A percentile compares a stretch with the other conserved stretches of the same genome.
These are phyloP conservation scores for Herpetomonas tarakana DNA, from an alignment of 208 protist species.

Conservation along the genomic window DNA sequence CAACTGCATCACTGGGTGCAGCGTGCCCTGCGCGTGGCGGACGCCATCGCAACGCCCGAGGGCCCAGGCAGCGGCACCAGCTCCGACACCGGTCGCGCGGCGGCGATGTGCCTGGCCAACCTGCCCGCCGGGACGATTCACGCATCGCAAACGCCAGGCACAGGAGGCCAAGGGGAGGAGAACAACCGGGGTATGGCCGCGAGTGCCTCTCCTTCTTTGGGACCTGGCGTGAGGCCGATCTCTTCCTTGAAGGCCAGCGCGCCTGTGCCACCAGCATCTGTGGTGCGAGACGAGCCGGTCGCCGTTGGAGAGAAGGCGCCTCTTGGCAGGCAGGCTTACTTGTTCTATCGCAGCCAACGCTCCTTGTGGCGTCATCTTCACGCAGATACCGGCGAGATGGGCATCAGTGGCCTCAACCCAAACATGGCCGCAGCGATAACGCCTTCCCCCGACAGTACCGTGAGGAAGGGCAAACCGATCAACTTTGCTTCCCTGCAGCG, in stretches of 20 bases:
- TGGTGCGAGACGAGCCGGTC: too few relatives aligned
- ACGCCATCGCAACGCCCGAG: neutral
- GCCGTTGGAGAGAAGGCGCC: neutral
- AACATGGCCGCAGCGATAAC: too few relatives aligned
- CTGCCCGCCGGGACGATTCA: neutral
- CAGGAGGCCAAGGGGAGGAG: too few relatives aligned
- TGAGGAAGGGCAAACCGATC: too few relatives aligned
- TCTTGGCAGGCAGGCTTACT: conserved; percentile 8
- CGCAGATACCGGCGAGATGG: neutral
- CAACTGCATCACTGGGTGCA: conserved; percentile 7
- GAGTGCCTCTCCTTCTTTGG: neutral
- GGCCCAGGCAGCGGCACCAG: neutral
- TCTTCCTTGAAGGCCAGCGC: too few relatives aligned
- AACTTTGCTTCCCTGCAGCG: neutral
- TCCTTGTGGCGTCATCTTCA: conserved; percentile 9
- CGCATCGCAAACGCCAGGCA: too few relatives aligned
- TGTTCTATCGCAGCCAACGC: conserved; percentile 18
- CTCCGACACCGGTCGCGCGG: neutral
- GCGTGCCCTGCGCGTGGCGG: neutral
- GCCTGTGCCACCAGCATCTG: too few relatives aligned
- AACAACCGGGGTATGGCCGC: too few relatives aligned
- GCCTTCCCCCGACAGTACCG: too few relatives aligned
- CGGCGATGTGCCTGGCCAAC: neutral
- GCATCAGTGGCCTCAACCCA: neutral
- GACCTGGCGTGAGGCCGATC: too few relatives aligned